Conservation (phyloP, 768 basidiomycete genomes). For the Chalciporus pseudorubinellus region DNA sequence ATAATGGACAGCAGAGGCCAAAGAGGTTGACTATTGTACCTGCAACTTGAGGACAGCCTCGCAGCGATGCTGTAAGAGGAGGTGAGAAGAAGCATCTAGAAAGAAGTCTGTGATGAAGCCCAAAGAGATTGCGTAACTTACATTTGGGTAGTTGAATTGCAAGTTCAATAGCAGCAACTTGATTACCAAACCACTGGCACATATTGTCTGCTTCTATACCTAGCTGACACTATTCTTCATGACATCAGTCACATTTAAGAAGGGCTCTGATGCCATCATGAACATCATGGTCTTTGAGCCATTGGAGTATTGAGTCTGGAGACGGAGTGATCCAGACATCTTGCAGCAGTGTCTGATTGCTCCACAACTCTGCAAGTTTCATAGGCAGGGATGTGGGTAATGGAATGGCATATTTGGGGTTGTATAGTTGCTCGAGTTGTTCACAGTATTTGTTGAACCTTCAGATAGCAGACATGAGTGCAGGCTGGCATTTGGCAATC, state of each 20-base stretch:
- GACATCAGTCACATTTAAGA: conserved; percentile 27
- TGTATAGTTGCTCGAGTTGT: too few species aligned
- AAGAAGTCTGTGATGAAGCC: neutral
- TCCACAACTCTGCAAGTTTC: conserved; percentile 18
- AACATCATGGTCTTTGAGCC: conserved; percentile 35
- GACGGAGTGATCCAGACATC: conserved; percentile 22
- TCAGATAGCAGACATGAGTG: too few species aligned
- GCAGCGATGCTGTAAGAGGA: neutral
- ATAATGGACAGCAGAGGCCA: conserved; percentile 6
- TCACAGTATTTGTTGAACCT: too few species aligned
- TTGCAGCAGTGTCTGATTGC: conserved; percentile 29
- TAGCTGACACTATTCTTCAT: conserved; percentile 31
- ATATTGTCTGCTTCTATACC: conserved; percentile 34
- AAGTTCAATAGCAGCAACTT: neutral
- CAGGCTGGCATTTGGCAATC: too few species aligned
- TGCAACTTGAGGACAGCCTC: conserved; percentile 16
- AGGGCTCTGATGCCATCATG: conserved; percentile 32
- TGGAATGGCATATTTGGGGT: conserved; percentile 17
- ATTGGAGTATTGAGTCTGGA: conserved; percentile 7
- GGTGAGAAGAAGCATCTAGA: neutral
- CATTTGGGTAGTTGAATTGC: neutral
- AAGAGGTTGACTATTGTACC: conserved; percentile 16
- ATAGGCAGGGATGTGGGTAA: conserved; percentile 34
- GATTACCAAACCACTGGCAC: conserved; percentile 33
- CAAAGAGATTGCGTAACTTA: neutral